A percentile compares a stretch with the other conserved stretches of the same genome.
Evolutionary conservation across 257 asterid genomes (phyloP).

Genomic region (Striga asiatica): DNA sequence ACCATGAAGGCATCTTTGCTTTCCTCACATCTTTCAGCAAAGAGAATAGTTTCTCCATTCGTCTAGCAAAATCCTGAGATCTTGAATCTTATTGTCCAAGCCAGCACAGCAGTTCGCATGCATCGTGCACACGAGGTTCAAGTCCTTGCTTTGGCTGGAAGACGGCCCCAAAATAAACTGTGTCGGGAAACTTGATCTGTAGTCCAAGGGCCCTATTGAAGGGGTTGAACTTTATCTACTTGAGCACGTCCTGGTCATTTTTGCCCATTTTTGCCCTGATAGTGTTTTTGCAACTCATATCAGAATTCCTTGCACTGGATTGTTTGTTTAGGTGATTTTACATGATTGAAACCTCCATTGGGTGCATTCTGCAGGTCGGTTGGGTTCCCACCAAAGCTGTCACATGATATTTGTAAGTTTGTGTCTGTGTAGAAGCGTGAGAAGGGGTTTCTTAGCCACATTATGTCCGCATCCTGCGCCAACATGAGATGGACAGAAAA

Average conservation of each 20-base stretch:
- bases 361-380: too few relatives aligned
- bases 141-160: slow-evolving; percentile 43
- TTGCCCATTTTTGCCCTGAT: slow-evolving; percentile 22
- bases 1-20: slow-evolving; percentile 22
- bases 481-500: too few relatives aligned
- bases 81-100: slow-evolving; percentile 44
- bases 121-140: slow-evolving; percentile 43
- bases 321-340: slow-evolving; percentile 27
- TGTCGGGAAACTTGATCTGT: slow-evolving; percentile 33
- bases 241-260: slow-evolving; percentile 48
- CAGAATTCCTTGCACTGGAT: slow-evolving; percentile 43
- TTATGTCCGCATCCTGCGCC: too few relatives aligned
- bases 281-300: slow-evolving; percentile 24
- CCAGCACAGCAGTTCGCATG: slow-evolving; percentile 66
- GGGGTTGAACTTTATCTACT: slow-evolving; percentile 28
- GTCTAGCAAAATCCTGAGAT: slow-evolving; percentile 31
- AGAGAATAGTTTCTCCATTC: slow-evolving; percentile 41
- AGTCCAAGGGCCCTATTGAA: slow-evolving; percentile 27
- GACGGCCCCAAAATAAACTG: slow-evolving; percentile 43
- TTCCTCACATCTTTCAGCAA: slow-evolving; percentile 12
- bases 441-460: too few relatives aligned
- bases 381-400: too few relatives aligned
- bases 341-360: too few relatives aligned
- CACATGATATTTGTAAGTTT: too few relatives aligned
- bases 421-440: too few relatives aligned